These are phyloP conservation scores for Funneliformis caledonium DNA, from an alignment of 371 early-diverging fungal genomes.

Conservation along the genomic window DNA sequence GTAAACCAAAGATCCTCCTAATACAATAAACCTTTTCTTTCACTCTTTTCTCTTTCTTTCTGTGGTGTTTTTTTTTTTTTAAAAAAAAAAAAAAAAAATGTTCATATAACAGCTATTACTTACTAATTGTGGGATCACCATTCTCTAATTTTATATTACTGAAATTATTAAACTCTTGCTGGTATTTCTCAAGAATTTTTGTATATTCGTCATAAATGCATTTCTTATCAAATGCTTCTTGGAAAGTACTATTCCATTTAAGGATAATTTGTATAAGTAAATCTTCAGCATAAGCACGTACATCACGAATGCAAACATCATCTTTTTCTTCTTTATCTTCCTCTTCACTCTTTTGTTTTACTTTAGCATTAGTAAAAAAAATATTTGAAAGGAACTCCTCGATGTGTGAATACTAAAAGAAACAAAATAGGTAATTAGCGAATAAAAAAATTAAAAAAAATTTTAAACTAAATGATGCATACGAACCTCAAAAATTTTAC, in stretches of 20 bases:
- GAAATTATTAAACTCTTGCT: not conserved
- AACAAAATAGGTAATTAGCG: not conserved
- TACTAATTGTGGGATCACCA: not conserved
- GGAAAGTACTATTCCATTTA: not conserved
- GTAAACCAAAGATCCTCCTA: too few relatives aligned
- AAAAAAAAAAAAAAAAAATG: too few relatives aligned
- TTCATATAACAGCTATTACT: too few relatives aligned
- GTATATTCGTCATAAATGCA: not conserved
- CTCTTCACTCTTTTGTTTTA: not conserved
- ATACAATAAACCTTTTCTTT: too few relatives aligned
- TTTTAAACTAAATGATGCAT: not conserved
- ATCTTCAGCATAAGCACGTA: not conserved
- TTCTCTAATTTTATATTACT: not conserved
- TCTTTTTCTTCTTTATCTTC: not conserved
- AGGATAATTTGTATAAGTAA: not conserved
- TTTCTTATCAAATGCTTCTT: not conserved
- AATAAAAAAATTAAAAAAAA: not conserved
- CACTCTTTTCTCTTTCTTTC: too few relatives aligned
- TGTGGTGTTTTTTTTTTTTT: too few relatives aligned
- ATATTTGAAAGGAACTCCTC: not conserved
- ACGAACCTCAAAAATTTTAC: constrained; percentile 18
- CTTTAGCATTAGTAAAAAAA: not conserved
- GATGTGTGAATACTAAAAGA: not conserved
- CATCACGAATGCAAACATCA: not conserved
- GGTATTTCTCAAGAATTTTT: not conserved